Conservation (phyloP, 2,329 filamentous ascomycete species). For the Hirsutella rhossiliensis region DNA sequence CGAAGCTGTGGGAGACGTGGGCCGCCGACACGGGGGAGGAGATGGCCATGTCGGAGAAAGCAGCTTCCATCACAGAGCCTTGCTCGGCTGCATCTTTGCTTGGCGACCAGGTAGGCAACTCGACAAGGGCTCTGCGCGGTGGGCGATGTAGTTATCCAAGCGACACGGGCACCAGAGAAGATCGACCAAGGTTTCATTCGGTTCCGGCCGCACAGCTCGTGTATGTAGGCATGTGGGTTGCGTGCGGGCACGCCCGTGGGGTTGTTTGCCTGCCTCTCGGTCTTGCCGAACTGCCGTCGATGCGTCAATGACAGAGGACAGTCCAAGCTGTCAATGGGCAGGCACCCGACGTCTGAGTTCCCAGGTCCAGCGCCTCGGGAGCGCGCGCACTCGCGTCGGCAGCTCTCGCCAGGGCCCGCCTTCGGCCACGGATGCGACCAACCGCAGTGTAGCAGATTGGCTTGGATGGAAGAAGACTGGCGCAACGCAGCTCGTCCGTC, state of each 20-base stretch:
- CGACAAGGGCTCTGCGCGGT: neutral
- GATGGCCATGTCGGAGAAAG: neutral
- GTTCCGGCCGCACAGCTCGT: constrained; percentile 1
- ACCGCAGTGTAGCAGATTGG: neutral
- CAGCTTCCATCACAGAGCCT: neutral
- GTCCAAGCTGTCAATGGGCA: neutral
- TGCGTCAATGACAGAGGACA: neutral
- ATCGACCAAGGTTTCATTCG: neutral
- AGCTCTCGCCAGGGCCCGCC: neutral
- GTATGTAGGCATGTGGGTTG: neutral
- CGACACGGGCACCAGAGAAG: too few relatives aligned
- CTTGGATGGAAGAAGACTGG: neutral
- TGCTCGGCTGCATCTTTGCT: neutral
- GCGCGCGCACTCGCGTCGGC: neutral
- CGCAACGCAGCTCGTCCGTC: neutral
- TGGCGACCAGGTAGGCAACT: neutral
- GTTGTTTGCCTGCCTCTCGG: constrained; percentile 2
- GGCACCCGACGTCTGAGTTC: neutral
- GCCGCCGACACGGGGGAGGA: neutral
- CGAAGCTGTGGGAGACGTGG: neutral
- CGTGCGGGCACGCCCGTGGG: neutral
- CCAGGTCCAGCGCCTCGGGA: neutral
- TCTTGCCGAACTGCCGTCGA: neutral
- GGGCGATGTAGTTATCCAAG: neutral
- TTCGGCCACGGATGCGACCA: neutral